Evolutionary conservation across 2,329 filamentous ascomycete genomes (phyloP), one percentile per base, ranked within the genome.

Genomic region (Xylaria sp.): DNA sequence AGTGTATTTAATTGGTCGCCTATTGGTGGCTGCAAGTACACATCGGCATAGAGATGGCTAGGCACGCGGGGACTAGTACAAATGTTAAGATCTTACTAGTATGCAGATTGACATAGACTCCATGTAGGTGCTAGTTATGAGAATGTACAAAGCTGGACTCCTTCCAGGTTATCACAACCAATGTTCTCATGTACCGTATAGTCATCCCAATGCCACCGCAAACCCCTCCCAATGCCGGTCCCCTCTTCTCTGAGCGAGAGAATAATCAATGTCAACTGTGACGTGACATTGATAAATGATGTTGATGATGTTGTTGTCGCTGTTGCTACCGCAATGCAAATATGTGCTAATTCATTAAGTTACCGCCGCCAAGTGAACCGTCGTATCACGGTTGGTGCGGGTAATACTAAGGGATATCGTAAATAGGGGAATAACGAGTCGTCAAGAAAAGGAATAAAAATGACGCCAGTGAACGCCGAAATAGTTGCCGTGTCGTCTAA

Each of bases 321-420:
- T 63, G 48, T 61, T 68, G 58, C 47, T 50, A 54, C 47, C 50
- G 42, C 66, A 56, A 67, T 67, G 64, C 60, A 27, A 27, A 27
- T 27, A 55, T 62, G 53, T 63, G 54, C 54, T 65, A 61, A 63
- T 67, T 69, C 69, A 69, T 71, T 71, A 67, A 65, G 42, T 58
- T 61, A 59, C 39, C 53, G 51, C 47, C 53, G 47, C 45, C 56
- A 19, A 62, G 42, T 50, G 58, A 51, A 53, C 50, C 17, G 48
- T 36, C 58, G 24, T 39, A 30, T 48, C 64, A 61, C 55, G 64
- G 68, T 64, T 21, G 65, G 14, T 51, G 65, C 48, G 57, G 61
- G 50, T 58, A 65, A 63, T 63, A 64, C 67, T 64, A 68, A 62
- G 45, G 64, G 67, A 65, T 67, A 70, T 71, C 64, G 61, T 71